Evolutionary conservation across 805 yeast genomes (phyloP).

Genomic region (Candida gorgasii): DNA sequence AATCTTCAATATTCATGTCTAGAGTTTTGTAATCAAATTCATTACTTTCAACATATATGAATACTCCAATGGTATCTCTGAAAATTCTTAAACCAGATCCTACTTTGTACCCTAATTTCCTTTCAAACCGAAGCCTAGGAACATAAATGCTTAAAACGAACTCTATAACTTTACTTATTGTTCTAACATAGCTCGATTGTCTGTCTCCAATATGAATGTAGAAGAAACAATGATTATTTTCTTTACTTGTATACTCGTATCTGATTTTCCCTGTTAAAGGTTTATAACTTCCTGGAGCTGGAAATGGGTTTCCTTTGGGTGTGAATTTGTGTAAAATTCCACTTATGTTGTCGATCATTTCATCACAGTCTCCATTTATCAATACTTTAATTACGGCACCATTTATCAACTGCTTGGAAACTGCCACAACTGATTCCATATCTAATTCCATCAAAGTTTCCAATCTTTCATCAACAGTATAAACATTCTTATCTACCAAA

Average conservation of each 20-base stretch:
- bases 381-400: slow-evolving; percentile 2
- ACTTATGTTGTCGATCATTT: slow-evolving; percentile 5
- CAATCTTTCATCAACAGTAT: slow-evolving; percentile 55
- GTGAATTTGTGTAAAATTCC: slow-evolving; percentile 1
- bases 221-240: slow-evolving; percentile 8
- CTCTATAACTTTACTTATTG: slow-evolving; percentile 11
- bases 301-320: background rate
- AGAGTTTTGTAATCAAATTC: slow-evolving; percentile 5
- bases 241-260: slow-evolving; percentile 4
- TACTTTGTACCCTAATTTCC: slow-evolving; percentile 13
- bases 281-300: background rate
- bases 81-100: slow-evolving; percentile 12
- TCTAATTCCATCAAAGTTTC: slow-evolving; percentile 56
- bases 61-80: slow-evolving; percentile 14
- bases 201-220: slow-evolving; percentile 14
- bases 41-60: slow-evolving; percentile 15
- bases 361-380: slow-evolving; percentile 14
- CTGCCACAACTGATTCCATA: slow-evolving; percentile 19
- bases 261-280: slow-evolving; percentile 5
- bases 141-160: slow-evolving; percentile 1
- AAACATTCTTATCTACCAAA: slow-evolving; percentile 56
- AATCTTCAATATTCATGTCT: slow-evolving; percentile 12
- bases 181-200: slow-evolving; percentile 6
- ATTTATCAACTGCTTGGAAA: slow-evolving; percentile 5
- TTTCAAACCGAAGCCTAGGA: slow-evolving; percentile 5